Percentiles rank a stretch among this genome's conserved stretches.
phyloP scores from a whole-genome alignment of 352 stramenopile genomes.

The Phytopythium montanum region DNA sequence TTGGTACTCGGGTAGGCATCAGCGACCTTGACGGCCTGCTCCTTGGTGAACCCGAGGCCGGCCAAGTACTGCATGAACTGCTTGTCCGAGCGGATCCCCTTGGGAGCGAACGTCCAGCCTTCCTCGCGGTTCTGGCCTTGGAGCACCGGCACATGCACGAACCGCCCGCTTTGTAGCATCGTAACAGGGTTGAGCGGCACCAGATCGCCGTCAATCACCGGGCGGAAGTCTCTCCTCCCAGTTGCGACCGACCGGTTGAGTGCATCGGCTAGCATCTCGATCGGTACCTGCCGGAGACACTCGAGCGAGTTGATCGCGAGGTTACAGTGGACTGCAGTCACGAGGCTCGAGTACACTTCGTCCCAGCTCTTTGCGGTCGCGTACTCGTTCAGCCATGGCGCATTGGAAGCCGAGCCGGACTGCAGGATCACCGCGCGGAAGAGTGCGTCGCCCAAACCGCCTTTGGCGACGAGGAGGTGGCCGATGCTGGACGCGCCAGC shows the following conservation, averaged over 20 bases:
- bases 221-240: slow-evolving; percentile 11
- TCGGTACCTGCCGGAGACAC: slow-evolving; percentile 25
- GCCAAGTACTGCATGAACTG: slow-evolving; percentile 20
- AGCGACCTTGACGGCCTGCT: slow-evolving; percentile 14
- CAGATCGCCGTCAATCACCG: slow-evolving; percentile 26
- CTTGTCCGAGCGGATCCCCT: slow-evolving; percentile 18
- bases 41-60: slow-evolving; percentile 13
- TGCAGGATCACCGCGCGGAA: slow-evolving; percentile 25
- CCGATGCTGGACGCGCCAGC: slow-evolving; percentile 47
- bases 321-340: slow-evolving; percentile 18
- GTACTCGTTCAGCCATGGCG: slow-evolving; percentile 15
- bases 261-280: slow-evolving; percentile 15
- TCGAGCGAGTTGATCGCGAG: slow-evolving; percentile 17
- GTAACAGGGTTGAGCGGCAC: slow-evolving; percentile 14
- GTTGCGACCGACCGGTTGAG: slow-evolving; percentile 19
- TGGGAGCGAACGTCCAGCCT: slow-evolving; percentile 21
- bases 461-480: slow-evolving; percentile 25
- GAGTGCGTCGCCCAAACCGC: slow-evolving; percentile 20
- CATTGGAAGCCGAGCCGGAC: slow-evolving; percentile 17
- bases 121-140: slow-evolving; percentile 27
- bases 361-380: slow-evolving; percentile 23
- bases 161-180: slow-evolving; percentile 20
- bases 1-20: slow-evolving; percentile 22
- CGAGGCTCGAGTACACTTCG: slow-evolving; percentile 20
- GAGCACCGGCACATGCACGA: slow-evolving; percentile 27